Conservation (phyloP, 106 monocot species). For the Apostasia ramifera region DNA sequence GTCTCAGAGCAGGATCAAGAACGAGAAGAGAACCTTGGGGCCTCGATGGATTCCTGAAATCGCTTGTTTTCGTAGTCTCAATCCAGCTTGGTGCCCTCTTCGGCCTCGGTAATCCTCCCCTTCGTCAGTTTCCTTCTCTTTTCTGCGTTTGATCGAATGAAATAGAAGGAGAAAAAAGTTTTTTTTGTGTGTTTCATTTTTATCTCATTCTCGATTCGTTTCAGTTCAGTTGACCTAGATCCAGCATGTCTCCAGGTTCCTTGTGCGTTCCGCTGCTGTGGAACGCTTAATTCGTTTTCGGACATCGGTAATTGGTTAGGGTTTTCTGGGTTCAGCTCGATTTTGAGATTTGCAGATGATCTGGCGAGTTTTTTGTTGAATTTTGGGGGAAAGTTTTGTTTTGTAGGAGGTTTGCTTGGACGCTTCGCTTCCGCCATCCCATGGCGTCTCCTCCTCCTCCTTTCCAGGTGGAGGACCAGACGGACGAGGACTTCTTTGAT, state of each 20-base stretch:
- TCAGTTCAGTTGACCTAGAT: not conserved
- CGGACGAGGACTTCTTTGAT: constrained; percentile 96
- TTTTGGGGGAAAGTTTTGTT: not conserved
- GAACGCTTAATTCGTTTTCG: not conserved
- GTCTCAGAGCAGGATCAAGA: too few relatives aligned
- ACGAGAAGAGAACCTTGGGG: too few relatives aligned
- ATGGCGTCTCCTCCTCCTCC: constrained; percentile 36
- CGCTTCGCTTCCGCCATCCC: constrained; percentile 4
- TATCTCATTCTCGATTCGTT: not conserved
- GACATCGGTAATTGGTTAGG: not conserved
- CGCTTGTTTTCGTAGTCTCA: not conserved
- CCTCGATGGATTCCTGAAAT: constrained; percentile 8
- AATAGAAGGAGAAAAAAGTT: not conserved
- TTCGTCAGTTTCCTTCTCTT: not conserved
- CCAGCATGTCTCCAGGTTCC: not conserved
- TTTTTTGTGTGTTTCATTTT: not conserved
- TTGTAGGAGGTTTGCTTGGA: not conserved
- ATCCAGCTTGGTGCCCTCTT: not conserved
- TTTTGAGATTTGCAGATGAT: not conserved
- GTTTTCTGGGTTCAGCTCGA: constrained; percentile 8
- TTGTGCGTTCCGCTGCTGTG: not conserved
- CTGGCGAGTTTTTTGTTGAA: too few relatives aligned
- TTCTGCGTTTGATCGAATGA: not conserved
- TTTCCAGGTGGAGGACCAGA: constrained; percentile 57
- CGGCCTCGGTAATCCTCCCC: not conserved